These are phyloP conservation scores for Sporothrix curviconia DNA, from an alignment of 2,329 filamentous ascomycete genomes.

Conservation along the genomic window DNA sequence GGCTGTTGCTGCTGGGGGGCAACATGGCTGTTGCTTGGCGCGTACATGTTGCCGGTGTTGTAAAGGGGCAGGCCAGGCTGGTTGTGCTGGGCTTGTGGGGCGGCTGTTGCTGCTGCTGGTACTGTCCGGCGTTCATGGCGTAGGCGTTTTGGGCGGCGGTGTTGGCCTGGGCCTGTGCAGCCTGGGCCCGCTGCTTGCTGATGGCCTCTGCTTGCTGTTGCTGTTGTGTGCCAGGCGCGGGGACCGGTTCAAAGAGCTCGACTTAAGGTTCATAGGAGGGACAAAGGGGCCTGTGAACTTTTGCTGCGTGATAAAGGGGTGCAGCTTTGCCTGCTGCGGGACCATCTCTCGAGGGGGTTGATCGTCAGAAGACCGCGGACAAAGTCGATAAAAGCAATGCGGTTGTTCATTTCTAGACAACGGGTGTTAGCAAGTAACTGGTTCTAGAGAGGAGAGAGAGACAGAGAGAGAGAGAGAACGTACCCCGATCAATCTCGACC, in stretches of 20 bases:
- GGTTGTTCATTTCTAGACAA: slow-evolving; percentile 98
- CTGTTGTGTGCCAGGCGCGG: slow-evolving; percentile 91
- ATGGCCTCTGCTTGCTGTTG: slow-evolving; percentile 91
- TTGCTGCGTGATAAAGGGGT: slow-evolving; percentile 97
- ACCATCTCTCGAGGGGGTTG: slow-evolving; percentile 95
- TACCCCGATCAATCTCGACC: slow-evolving; percentile 91
- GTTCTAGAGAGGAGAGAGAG: background rate
- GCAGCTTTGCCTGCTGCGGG: slow-evolving; percentile 95
- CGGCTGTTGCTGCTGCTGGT: slow-evolving; percentile 29
- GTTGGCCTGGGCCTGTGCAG: slow-evolving; percentile 64
- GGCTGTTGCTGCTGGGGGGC: slow-evolving; percentile 64
- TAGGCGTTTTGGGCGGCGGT: slow-evolving; percentile 64
- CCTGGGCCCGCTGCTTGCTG: slow-evolving; percentile 82
- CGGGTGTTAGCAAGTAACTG: background rate
- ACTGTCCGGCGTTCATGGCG: slow-evolving; percentile 44
- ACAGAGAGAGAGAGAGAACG: slow-evolving; percentile 20
- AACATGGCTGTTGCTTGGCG: slow-evolving; percentile 47
- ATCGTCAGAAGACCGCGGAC: slow-evolving; percentile 88
- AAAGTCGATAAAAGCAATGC: slow-evolving; percentile 95
- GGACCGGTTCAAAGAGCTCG: slow-evolving; percentile 75
- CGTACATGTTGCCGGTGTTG: slow-evolving; percentile 62
- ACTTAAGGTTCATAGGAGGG: slow-evolving; percentile 92
- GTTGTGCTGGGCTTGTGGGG: slow-evolving; percentile 21
- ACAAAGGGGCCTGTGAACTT: slow-evolving; percentile 96
- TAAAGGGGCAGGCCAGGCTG: slow-evolving; percentile 58